phyloP scores from a whole-genome alignment of 805 yeast genomes.

The Nadsonia fulvescens region DNA sequence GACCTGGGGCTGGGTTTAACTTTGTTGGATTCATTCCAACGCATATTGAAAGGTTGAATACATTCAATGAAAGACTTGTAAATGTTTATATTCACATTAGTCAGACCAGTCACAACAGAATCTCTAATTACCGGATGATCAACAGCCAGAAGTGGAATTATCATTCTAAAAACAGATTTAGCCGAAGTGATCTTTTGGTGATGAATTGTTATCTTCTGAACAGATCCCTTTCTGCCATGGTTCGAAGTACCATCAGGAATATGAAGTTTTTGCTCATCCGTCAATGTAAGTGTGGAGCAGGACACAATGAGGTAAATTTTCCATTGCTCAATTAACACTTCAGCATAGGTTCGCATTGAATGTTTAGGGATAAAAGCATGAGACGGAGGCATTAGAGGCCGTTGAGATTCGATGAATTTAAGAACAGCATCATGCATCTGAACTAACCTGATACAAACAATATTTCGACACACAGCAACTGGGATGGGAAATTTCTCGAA shows the following conservation, averaged over 20 bases:
- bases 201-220: constrained; percentile 65
- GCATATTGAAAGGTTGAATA: constrained; percentile 39
- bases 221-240: constrained; percentile 60
- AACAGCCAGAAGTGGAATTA: constrained; percentile 59
- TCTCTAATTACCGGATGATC: constrained; percentile 57
- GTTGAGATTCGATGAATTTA: constrained; percentile 12
- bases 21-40: constrained; percentile 25
- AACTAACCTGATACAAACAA: constrained; percentile 74
- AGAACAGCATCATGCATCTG: constrained; percentile 35
- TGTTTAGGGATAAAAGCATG: constrained; percentile 11
- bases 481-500: constrained; percentile 80
- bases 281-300: constrained; percentile 77
- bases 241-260: constrained; percentile 28
- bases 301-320: constrained; percentile 77
- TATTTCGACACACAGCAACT: constrained; percentile 79
- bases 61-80: constrained; percentile 68
- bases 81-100: constrained; percentile 79
- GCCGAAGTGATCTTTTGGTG: constrained; percentile 90
- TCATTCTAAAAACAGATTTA: constrained; percentile 72
- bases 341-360: constrained; percentile 35
- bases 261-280: constrained; percentile 66
- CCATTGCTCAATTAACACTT: constrained; percentile 70
- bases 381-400: constrained; percentile 7
- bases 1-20: too few relatives aligned
- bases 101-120: constrained; percentile 75